phyloP scores from a whole-genome alignment of 306 rosid genomes.

The Cajanus cajan region DNA sequence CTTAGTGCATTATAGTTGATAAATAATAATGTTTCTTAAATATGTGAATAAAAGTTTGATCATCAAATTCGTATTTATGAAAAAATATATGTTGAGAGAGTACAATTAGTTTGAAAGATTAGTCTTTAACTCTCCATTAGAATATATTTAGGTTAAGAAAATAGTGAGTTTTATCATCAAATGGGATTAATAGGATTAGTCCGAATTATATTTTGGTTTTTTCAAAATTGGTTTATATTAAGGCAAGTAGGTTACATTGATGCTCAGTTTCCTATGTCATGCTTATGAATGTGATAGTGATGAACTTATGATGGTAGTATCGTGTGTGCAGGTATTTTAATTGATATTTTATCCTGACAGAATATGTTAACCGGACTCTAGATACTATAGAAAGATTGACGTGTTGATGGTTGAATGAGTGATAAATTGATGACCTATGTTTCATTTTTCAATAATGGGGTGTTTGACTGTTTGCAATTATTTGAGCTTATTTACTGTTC shows the following conservation, averaged over 20 bases:
- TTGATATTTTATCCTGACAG: not conserved
- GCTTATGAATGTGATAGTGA: not conserved
- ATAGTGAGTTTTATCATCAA: too few species aligned
- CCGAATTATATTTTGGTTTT: not conserved
- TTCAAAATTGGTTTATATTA: not conserved
- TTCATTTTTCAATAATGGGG: not conserved
- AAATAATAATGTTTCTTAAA: too few species aligned
- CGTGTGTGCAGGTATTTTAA: not conserved
- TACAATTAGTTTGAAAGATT: too few species aligned
- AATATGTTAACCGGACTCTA: not conserved
- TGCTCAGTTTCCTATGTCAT: not conserved
- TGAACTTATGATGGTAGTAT: not conserved
- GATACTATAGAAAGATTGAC: not conserved
- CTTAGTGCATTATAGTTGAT: too few species aligned
- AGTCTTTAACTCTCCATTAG: too few species aligned
- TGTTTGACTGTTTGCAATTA: constrained; percentile 1
- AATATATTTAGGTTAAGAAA: too few species aligned
- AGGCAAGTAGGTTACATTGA: not conserved
- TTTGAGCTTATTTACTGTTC: not conserved
- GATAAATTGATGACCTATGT: not conserved
- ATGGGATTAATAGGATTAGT: too few species aligned
- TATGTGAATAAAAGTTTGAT: too few species aligned
- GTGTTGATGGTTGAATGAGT: not conserved
- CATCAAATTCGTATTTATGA: too few species aligned
- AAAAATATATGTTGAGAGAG: too few species aligned